A percentile compares a stretch with the other conserved stretches of the same genome.
These are phyloP conservation scores for Populus tomentosa DNA, from an alignment of 441 rosid genomes.

Conservation along the genomic window DNA sequence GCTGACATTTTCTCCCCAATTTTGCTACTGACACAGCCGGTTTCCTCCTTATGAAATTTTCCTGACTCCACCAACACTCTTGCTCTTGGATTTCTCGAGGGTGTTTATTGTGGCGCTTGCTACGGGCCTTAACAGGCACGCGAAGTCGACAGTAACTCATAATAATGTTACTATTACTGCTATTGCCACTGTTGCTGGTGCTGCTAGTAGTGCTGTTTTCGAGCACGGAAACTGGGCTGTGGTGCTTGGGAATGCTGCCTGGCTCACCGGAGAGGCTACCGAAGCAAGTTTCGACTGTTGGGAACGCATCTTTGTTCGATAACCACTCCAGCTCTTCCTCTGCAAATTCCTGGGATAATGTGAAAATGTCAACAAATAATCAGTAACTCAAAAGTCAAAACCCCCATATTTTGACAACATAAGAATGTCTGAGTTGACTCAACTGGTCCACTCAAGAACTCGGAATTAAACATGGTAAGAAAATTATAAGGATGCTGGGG, in stretches of 20 bases:
- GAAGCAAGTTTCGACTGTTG: slow-evolving; percentile 58
- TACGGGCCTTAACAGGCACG: slow-evolving; percentile 57
- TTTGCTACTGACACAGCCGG: slow-evolving; percentile 6
- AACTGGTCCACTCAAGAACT: slow-evolving; percentile 11
- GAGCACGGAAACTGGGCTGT: slow-evolving; percentile 63
- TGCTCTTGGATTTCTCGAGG: slow-evolving; percentile 33
- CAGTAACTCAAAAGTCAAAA: neutral
- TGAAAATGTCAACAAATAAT: neutral
- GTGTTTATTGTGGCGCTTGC: slow-evolving; percentile 46
- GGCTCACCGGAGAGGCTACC: slow-evolving; percentile 31
- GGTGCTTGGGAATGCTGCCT: slow-evolving; percentile 32
- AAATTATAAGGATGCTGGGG: neutral
- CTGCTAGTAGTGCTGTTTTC: slow-evolving; percentile 51
- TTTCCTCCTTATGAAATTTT: slow-evolving; percentile 21
- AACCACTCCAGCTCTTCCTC: slow-evolving; percentile 93
- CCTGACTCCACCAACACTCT: slow-evolving; percentile 30
- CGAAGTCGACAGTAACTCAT: slow-evolving; percentile 39
- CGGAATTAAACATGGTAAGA: neutral
- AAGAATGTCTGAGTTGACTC: slow-evolving; percentile 24
- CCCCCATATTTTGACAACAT: neutral
- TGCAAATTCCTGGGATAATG: slow-evolving; percentile 36
- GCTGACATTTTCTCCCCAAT: slow-evolving; percentile 73
- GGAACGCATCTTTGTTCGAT: slow-evolving; percentile 71
- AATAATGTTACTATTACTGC: slow-evolving; percentile 13
- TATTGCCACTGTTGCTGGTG: slow-evolving; percentile 17